phyloP scores from a whole-genome alignment of 345 rosid species.

The Brassica juncea region DNA sequence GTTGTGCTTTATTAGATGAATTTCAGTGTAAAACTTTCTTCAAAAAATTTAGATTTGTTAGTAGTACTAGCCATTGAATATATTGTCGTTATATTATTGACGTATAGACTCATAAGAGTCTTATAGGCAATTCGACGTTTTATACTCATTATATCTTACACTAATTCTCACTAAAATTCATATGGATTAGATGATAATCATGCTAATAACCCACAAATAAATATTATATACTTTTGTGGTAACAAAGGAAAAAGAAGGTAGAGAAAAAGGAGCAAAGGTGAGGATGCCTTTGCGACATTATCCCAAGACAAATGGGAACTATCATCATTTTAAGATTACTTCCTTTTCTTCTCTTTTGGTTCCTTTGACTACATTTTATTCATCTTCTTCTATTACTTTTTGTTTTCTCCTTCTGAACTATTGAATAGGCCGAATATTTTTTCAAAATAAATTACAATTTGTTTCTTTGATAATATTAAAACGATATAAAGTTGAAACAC shows the following conservation, averaged over 20 bases:
- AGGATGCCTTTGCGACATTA: constrained; percentile 17
- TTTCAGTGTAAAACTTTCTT: background rate
- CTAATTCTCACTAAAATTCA: background rate
- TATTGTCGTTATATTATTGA: background rate
- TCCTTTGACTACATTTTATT: constrained; percentile 15
- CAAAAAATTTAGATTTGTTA: background rate
- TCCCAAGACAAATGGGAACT: constrained; percentile 28
- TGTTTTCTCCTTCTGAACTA: background rate
- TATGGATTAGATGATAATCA: background rate
- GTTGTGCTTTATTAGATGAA: background rate
- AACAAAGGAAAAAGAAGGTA: background rate
- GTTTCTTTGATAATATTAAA: background rate
- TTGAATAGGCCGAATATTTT: background rate
- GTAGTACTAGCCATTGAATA: background rate
- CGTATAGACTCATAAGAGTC: background rate
- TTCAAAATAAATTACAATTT: background rate
- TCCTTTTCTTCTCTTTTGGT: constrained; percentile 16
- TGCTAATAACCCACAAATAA: background rate
- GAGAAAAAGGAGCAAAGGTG: constrained; percentile 10
- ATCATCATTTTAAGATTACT: constrained; percentile 21
- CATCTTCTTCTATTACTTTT: background rate
- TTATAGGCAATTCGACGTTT: background rate
- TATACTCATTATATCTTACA: background rate
- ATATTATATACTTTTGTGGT: background rate
- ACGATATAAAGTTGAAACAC: no score